phyloP scores from a whole-genome alignment of 2,329 filamentous ascomycete species.

The Pyrenochaeta sp. region DNA sequence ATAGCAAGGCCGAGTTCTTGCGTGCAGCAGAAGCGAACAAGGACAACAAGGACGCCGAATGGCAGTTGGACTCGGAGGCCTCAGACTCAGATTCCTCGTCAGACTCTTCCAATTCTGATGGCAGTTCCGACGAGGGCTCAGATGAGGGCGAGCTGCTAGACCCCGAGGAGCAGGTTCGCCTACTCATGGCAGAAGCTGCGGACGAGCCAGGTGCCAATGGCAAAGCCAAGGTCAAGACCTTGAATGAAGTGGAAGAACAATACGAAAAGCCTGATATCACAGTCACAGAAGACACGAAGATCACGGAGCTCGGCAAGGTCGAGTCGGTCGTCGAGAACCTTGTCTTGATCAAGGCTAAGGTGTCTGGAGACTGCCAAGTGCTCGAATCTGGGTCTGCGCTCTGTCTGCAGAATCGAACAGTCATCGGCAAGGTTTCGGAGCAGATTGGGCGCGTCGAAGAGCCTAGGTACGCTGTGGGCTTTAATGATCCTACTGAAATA shows the following conservation, averaged over 20 bases:
- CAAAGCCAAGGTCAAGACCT: conserved; percentile 72
- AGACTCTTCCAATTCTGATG: conserved; percentile 59
- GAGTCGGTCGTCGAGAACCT: conserved; percentile 81
- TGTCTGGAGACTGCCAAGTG: conserved; percentile 82
- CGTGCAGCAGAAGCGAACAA: conserved; percentile 56
- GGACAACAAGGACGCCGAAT: conserved; percentile 72
- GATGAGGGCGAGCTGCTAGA: conserved; percentile 73
- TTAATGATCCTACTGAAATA: conserved; percentile 74
- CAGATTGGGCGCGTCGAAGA: conserved; percentile 85
- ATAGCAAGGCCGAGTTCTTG: conserved; percentile 53
- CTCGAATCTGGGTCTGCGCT: conserved; percentile 85
- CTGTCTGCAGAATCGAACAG: conserved; percentile 75
- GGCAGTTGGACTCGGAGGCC: conserved; percentile 73
- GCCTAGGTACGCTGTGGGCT: conserved; percentile 85
- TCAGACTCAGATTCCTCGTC: conserved; percentile 64
- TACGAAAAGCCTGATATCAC: conserved; percentile 74
- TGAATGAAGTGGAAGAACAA: conserved; percentile 74
- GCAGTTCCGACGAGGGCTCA: conserved; percentile 59
- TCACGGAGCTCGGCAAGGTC: conserved; percentile 77
- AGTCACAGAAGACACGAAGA: conserved; percentile 79
- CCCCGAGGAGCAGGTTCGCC: conserved; percentile 81
- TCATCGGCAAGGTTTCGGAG: conserved; percentile 85
- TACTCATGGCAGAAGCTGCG: conserved; percentile 84
- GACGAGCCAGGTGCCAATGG: conserved; percentile 78
- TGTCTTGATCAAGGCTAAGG: conserved; percentile 79